Percentiles rank a stretch among this genome's conserved stretches.
These are phyloP conservation scores for Mortierella alpina DNA, from an alignment of 192 early-diverging fungal species.

Conservation along the genomic window DNA sequence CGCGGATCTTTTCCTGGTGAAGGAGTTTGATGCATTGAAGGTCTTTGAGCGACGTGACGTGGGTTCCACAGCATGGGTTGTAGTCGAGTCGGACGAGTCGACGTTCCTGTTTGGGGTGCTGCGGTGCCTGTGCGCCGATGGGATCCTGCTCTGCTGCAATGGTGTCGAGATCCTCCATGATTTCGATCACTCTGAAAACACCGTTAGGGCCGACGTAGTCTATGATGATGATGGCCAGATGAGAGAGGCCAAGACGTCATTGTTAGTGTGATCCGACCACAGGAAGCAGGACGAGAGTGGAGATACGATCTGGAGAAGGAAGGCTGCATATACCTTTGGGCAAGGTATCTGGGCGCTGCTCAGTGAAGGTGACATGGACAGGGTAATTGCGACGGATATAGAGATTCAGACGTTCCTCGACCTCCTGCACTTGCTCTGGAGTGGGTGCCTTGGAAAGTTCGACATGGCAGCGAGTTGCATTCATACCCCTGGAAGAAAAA, in stretches of 20 bases:
- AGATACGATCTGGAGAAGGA: neutral
- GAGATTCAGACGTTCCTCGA: constrained; percentile 67
- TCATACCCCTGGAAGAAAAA: constrained; percentile 58
- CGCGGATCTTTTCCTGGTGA: constrained; percentile 71
- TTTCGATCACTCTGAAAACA: constrained; percentile 42
- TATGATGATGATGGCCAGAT: neutral
- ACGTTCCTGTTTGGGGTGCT: neutral
- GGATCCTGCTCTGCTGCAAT: constrained; percentile 43
- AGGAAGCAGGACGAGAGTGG: neutral
- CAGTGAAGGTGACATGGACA: constrained; percentile 60
- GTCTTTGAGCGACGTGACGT: constrained; percentile 66
- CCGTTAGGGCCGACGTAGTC: constrained; percentile 52
- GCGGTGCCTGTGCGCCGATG: neutral
- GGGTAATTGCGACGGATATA: constrained; percentile 63
- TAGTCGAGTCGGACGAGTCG: constrained; percentile 62
- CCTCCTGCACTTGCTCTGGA: constrained; percentile 52
- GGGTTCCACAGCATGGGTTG: constrained; percentile 84
- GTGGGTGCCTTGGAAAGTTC: constrained; percentile 66
- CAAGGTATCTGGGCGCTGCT: constrained; percentile 59
- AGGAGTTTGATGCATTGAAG: constrained; percentile 75
- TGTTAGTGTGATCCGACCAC: neutral
- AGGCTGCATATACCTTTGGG: constrained; percentile 53
- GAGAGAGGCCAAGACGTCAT: neutral
- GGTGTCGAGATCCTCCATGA: constrained; percentile 50
- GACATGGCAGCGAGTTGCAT: constrained; percentile 65